Evolutionary conservation across 2,329 filamentous ascomycete genomes (phyloP).

Genomic region (Allantophomopsis lycopodina): DNA sequence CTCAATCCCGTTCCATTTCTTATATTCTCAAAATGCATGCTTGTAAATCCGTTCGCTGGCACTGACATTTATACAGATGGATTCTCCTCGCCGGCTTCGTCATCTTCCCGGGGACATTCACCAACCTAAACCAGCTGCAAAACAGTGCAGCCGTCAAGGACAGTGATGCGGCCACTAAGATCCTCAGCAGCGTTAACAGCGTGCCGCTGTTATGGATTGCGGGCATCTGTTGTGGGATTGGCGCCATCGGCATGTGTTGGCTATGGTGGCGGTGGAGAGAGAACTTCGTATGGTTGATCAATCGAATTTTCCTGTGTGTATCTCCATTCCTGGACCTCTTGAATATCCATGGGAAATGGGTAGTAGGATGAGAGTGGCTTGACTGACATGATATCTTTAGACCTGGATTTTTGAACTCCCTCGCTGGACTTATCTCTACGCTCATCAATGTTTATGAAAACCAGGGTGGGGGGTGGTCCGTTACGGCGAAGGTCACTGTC

Average conservation of each 20-base stretch:
- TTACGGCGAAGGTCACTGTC: conserved; percentile 14
- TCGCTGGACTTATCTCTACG: conserved; percentile 13
- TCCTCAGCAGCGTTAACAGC: conserved; percentile 10
- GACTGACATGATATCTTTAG: not conserved
- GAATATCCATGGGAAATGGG: too few relatives aligned
- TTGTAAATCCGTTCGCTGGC: not conserved
- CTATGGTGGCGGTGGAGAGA: conserved; percentile 8
- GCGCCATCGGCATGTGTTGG: conserved; percentile 11
- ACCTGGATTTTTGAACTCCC: conserved; percentile 12
- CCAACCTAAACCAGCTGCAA: conserved; percentile 4
- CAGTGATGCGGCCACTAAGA: conserved; percentile 3
- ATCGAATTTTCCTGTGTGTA: conserved; percentile 11
- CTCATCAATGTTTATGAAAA: conserved; percentile 13
- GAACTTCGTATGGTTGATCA: conserved; percentile 15
- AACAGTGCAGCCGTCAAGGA: conserved; percentile 1
- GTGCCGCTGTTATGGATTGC: conserved; percentile 12
- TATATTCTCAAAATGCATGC: not conserved
- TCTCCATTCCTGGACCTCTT: not conserved
- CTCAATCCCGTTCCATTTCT: not conserved
- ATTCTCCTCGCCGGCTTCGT: conserved; percentile 16
- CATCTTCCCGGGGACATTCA: conserved; percentile 16
- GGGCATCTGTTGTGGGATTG: conserved; percentile 9
- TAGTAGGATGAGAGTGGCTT: too few relatives aligned
- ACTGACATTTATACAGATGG: conserved; percentile 1
- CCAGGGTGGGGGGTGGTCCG: conserved; percentile 10